Evolutionary conservation across 164 flowering plant genomes (phyloP).

Genomic region (Amborella trichopoda): DNA sequence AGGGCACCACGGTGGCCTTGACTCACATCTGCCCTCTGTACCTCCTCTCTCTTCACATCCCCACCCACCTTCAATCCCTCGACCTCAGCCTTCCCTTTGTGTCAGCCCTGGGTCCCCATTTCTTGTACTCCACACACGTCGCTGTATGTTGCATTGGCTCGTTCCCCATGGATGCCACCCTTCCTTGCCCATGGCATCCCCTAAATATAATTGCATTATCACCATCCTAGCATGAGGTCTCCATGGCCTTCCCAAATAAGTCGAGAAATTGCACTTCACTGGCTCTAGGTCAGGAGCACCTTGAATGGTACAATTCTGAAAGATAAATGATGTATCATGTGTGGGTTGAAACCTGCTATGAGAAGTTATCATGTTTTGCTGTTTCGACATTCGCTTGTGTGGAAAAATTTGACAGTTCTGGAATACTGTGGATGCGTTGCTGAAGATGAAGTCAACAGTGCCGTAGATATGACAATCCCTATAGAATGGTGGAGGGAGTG

Average conservation of each 20-base stretch:
- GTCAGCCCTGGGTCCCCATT: too few species aligned
- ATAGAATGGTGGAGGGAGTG: conserved; percentile 56
- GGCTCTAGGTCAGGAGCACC: conserved; percentile 59
- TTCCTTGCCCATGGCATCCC: conserved; percentile 36
- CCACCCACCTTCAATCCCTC: too few species aligned
- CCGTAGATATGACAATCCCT: conserved; percentile 48
- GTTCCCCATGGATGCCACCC: conserved; percentile 82
- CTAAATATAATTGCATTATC: conserved; percentile 28
- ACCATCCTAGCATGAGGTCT: conserved; percentile 65
- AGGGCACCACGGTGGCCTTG: too few species aligned
- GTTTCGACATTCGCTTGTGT: conserved; percentile 30
- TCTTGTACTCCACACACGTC: too few species aligned
- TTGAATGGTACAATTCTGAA: conserved; percentile 40
- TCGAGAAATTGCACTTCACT: conserved; percentile 20
- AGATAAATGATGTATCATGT: conserved; percentile 71
- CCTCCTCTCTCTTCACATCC: too few species aligned
- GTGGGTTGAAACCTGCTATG: conserved; percentile 78
- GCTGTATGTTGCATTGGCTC: too few species aligned
- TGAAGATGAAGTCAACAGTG: conserved; percentile 57
- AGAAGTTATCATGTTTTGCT: conserved; percentile 63
- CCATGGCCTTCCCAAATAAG: conserved; percentile 89
- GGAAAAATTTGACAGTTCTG: conserved; percentile 43
- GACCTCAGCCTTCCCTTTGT: too few species aligned
- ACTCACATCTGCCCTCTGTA: too few species aligned
- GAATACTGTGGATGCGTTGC: conserved; percentile 47